These are phyloP conservation scores for Colletotrichum sp. DNA, from an alignment of 2,329 filamentous ascomycete species.

Conservation along the genomic window DNA sequence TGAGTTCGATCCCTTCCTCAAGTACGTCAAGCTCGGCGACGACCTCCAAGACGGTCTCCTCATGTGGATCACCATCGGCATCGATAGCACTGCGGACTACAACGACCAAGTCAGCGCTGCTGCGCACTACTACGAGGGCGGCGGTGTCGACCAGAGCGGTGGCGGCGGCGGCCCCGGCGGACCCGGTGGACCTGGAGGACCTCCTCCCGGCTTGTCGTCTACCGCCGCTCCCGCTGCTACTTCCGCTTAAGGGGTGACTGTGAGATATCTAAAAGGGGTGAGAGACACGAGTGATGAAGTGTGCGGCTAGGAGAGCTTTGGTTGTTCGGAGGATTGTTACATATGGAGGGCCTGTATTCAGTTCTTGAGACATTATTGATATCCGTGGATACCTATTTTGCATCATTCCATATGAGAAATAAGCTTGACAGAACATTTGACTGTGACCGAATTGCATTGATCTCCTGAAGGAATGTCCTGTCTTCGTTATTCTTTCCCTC, in stretches of 20 bases:
- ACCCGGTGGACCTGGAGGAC: background rate
- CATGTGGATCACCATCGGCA: constrained; percentile 59
- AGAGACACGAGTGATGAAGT: background rate
- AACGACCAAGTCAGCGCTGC: constrained; percentile 14
- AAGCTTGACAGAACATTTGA: background rate
- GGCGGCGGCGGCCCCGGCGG: constrained; percentile 4
- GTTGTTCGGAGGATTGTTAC: background rate
- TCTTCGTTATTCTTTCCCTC: background rate
- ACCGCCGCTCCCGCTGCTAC: background rate
- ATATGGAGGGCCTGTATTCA: background rate
- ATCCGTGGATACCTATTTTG: background rate
- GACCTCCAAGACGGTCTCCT: constrained; percentile 55
- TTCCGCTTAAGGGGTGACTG: background rate
- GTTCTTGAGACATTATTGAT: background rate
- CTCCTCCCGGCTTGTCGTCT: background rate
- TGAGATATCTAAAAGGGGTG: background rate
- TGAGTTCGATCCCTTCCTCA: constrained; percentile 55
- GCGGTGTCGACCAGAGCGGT: constrained; percentile 10
- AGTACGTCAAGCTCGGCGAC: constrained; percentile 64
- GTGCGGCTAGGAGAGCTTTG: background rate
- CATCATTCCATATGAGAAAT: background rate
- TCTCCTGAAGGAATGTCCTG: rapidly evolving
- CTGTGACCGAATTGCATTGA: background rate
- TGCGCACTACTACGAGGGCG: constrained; percentile 14
- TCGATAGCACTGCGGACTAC: constrained; percentile 39